Percentiles rank a stretch among this genome's conserved stretches.
These are phyloP conservation scores for Pyrus communis DNA, from an alignment of 306 rosid genomes.

Conservation along the genomic window DNA sequence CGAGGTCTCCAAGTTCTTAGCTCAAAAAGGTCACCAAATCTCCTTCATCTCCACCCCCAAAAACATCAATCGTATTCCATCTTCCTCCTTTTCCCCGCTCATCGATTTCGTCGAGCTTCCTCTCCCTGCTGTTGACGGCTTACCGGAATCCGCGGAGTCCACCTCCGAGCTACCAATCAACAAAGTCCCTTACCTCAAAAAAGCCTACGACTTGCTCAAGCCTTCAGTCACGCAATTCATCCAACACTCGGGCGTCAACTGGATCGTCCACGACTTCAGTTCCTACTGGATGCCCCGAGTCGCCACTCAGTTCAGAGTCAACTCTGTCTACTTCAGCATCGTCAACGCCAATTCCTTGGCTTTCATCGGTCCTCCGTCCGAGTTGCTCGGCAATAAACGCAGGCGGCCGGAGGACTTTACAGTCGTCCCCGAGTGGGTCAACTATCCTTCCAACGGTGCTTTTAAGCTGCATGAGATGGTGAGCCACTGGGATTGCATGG, in stretches of 20 bases:
- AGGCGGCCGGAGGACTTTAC: constrained; percentile 18
- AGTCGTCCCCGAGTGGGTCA: constrained; percentile 10
- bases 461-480: constrained; percentile 7
- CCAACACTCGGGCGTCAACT: not conserved
- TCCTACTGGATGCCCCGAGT: constrained; percentile 3
- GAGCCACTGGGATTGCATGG: constrained; percentile 14
- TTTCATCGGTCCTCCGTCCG: constrained; percentile 1
- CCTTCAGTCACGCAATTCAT: not conserved
- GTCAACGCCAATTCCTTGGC: not conserved
- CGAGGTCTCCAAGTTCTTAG: constrained; percentile 17
- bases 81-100: not conserved
- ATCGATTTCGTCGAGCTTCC: constrained; percentile 14
- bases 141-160: constrained; percentile 16
- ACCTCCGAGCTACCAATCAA: constrained; percentile 12
- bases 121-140: constrained; percentile 5
- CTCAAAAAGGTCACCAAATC: constrained; percentile 21
- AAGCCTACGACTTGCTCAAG: constrained; percentile 19
- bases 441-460: not conserved
- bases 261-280: constrained; percentile 16
- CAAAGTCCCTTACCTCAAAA: constrained; percentile 15
- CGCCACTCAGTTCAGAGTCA: not conserved
- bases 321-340: not conserved
- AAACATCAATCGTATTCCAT: constrained; percentile 11
- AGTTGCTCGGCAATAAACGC: not conserved
- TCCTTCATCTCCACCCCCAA: constrained; percentile 28